phyloP scores from a whole-genome alignment of 2,329 filamentous ascomycete genomes.

The Neofusicoccum sp. region DNA sequence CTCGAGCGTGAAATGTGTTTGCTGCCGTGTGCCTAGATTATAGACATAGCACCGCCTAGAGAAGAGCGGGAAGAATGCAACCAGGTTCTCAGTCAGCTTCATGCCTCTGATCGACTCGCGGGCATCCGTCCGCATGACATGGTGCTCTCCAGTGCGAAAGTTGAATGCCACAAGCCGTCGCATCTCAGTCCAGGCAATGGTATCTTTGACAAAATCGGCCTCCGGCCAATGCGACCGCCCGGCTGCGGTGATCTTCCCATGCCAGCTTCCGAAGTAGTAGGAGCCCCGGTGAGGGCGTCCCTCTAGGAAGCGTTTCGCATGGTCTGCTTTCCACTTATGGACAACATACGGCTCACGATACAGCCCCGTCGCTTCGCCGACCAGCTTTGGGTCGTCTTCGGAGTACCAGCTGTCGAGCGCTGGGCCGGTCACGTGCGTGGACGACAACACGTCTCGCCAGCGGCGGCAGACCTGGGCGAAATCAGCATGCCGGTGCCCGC shows the following conservation, averaged over 20 bases:
- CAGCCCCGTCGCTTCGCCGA: slow-evolving; percentile 24
- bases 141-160: slow-evolving; percentile 27
- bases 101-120: slow-evolving; percentile 29
- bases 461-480: slow-evolving; percentile 33
- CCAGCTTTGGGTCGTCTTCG: slow-evolving; percentile 22
- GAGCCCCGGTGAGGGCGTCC: slow-evolving; percentile 22
- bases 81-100: slow-evolving; percentile 30
- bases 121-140: slow-evolving; percentile 22
- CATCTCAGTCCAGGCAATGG: slow-evolving; percentile 25
- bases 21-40: slow-evolving; percentile 24
- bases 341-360: slow-evolving; percentile 24
- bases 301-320: slow-evolving; percentile 32
- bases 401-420: slow-evolving; percentile 30
- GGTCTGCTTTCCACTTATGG: slow-evolving; percentile 27
- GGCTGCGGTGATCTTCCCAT: not conserved
- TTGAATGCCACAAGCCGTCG: slow-evolving; percentile 29
- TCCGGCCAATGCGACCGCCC: not conserved
- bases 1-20: slow-evolving; percentile 29
- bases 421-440: slow-evolving; percentile 29
- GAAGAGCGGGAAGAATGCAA: slow-evolving; percentile 25
- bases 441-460: slow-evolving; percentile 36
- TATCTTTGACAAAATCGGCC: slow-evolving; percentile 26
- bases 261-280: slow-evolving; percentile 13
- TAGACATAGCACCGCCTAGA: slow-evolving; percentile 28
- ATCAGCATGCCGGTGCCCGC: not conserved